Evolutionary conservation across 2,329 filamentous ascomycete genomes (phyloP).

Genomic region (Fusarium globosum): DNA sequence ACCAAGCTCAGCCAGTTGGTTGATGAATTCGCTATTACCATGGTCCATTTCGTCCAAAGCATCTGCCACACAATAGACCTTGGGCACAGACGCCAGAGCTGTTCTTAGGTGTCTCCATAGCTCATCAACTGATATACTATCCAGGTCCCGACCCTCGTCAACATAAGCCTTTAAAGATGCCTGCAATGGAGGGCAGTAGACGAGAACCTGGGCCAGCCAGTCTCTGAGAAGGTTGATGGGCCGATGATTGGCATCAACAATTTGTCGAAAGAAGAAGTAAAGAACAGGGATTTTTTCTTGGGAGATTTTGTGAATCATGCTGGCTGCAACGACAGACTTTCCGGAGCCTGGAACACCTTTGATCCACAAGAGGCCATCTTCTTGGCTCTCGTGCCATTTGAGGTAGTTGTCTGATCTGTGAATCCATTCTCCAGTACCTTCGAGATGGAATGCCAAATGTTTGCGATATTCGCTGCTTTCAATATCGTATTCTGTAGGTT

Average conservation of each 20-base stretch:
- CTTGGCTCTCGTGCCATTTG: constrained; percentile 13
- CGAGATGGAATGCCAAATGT: constrained; percentile 26
- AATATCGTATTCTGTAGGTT: constrained; percentile 30
- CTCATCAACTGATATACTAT: constrained; percentile 28
- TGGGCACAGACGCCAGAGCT: constrained; percentile 38
- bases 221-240: constrained; percentile 49
- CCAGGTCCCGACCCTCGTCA: constrained; percentile 1
- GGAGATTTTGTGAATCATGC: constrained; percentile 33
- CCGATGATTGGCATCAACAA: constrained; percentile 51
- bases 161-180: constrained; percentile 33
- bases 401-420: constrained; percentile 3
- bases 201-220: constrained; percentile 51
- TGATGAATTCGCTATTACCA: constrained; percentile 49
- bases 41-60: constrained; percentile 61
- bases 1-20: constrained; percentile 48
- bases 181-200: constrained; percentile 48
- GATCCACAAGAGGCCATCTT: constrained; percentile 38
- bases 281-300: constrained; percentile 45
- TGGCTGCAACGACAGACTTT: constrained; percentile 52
- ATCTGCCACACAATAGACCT: constrained; percentile 54
- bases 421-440: constrained; percentile 32
- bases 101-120: constrained; percentile 48
- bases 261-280: constrained; percentile 56
- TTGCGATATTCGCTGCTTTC: constrained; percentile 36
- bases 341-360: constrained; percentile 54